Conservation (phyloP, 2,329 filamentous ascomycete species). For the Fusarium multiceps region DNA sequence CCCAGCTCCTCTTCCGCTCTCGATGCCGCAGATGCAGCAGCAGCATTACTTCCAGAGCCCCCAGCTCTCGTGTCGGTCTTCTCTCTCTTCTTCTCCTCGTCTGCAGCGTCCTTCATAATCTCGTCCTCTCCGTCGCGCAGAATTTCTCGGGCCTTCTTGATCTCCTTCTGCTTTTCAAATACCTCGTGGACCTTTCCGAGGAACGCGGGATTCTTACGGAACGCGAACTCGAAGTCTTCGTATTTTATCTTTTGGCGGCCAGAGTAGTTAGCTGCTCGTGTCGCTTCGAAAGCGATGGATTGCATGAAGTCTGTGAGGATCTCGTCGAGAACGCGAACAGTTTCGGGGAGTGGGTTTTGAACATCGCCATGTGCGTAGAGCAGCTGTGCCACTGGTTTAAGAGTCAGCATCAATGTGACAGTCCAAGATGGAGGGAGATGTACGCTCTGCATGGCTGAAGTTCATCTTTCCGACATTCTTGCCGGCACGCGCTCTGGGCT, state of each 20-base stretch:
- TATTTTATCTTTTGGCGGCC: constrained; percentile 97
- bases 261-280: constrained; percentile 84
- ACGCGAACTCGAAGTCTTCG: constrained; percentile 95
- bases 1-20: constrained; percentile 63
- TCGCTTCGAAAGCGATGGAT: constrained; percentile 90
- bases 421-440: constrained; percentile 41
- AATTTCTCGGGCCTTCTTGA: constrained; percentile 84
- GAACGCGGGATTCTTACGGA: constrained; percentile 85
- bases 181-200: constrained; percentile 91
- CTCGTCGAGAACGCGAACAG: constrained; percentile 89
- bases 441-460: constrained; percentile 78
- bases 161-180: constrained; percentile 85
- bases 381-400: constrained; percentile 71
- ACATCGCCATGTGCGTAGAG: constrained; percentile 86
- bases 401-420: neutral
- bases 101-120: constrained; percentile 64
- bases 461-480: constrained; percentile 88
- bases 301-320: constrained; percentile 97
- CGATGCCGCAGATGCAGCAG: constrained; percentile 17
- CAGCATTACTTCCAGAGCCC: constrained; percentile 49
- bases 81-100: constrained; percentile 55
- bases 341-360: constrained; percentile 81
- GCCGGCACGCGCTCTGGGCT: constrained; percentile 80
- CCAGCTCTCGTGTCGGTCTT: constrained; percentile 44
- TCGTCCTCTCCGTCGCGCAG: constrained; percentile 75